These are phyloP conservation scores for Myxozyma melibiosi DNA, from an alignment of 805 yeast genomes.

Conservation along the genomic window DNA sequence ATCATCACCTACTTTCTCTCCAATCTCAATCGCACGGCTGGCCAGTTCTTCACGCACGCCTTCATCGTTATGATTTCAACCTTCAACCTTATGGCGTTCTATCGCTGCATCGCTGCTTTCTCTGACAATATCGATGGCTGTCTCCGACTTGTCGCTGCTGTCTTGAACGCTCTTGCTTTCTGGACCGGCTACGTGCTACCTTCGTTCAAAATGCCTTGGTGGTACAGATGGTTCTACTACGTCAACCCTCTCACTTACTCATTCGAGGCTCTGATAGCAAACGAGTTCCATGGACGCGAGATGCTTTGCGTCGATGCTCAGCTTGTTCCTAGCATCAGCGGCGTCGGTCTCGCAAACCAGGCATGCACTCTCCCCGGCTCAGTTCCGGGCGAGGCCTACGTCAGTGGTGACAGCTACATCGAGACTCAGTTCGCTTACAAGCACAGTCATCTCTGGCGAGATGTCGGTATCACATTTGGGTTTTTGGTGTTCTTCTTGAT, in stretches of 20 bases:
- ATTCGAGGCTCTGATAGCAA: slow-evolving; percentile 64
- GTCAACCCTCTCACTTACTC: slow-evolving; percentile 59
- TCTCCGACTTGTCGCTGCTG: slow-evolving; percentile 49
- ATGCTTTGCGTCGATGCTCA: slow-evolving; percentile 53
- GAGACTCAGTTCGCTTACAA: slow-evolving; percentile 52
- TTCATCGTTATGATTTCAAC: slow-evolving; percentile 51
- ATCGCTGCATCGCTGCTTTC: slow-evolving; percentile 47
- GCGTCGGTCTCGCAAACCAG: slow-evolving; percentile 8
- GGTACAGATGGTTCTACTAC: slow-evolving; percentile 71
- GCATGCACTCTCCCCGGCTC: slow-evolving; percentile 69
- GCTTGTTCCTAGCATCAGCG: slow-evolving; percentile 59
- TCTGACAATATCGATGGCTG: slow-evolving; percentile 43
- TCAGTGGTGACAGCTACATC: slow-evolving; percentile 64
- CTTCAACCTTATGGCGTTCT: slow-evolving; percentile 50
- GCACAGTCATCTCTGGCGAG: slow-evolving; percentile 58
- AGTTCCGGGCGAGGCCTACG: slow-evolving; percentile 52
- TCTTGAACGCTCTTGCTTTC: slow-evolving; percentile 46
- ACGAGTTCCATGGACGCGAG: slow-evolving; percentile 62
- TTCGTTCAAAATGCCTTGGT: slow-evolving; percentile 59
- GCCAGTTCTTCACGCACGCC: slow-evolving; percentile 53
- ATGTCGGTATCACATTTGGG: slow-evolving; percentile 61
- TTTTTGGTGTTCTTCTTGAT: slow-evolving; percentile 56
- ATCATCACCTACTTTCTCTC: slow-evolving; percentile 59
- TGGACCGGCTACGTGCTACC: slow-evolving; percentile 55
- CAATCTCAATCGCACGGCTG: slow-evolving; percentile 54